Percentiles rank a stretch among this genome's conserved stretches.
Evolutionary conservation across 1,284 basidiomycete genomes (phyloP).

Genomic region (Moesziomyces sp.): DNA sequence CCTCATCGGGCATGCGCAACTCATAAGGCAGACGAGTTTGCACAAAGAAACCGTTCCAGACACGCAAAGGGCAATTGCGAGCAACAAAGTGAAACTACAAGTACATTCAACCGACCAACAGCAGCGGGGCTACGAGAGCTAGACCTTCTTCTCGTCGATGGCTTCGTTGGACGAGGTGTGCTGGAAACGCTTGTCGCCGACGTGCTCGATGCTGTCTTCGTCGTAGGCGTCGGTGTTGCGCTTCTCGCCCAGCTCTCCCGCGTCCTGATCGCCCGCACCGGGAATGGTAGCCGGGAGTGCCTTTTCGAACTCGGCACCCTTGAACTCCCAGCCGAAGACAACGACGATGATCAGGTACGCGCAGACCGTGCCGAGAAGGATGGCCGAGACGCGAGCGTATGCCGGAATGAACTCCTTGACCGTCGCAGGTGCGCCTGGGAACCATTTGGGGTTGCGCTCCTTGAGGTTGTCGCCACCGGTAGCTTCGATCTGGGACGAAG

Average conservation of each 20-base stretch:
- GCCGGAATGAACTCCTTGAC: slow-evolving; percentile 75
- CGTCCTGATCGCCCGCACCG: slow-evolving; percentile 34
- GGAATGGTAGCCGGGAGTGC: slow-evolving; percentile 28
- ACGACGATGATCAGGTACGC: slow-evolving; percentile 65
- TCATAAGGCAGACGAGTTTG: too few relatives aligned
- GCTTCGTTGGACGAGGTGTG: background rate
- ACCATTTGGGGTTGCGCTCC: slow-evolving; percentile 50
- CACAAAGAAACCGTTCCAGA: too few relatives aligned
- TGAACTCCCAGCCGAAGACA: slow-evolving; percentile 67
- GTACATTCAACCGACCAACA: too few relatives aligned
- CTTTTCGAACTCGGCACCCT: slow-evolving; percentile 81
- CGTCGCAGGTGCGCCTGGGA: slow-evolving; percentile 17
- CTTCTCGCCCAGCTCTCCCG: background rate
- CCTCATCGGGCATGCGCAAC: too few relatives aligned
- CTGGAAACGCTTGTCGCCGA: slow-evolving; percentile 17
- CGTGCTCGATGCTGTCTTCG: slow-evolving; percentile 44
- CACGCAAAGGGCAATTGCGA: background rate
- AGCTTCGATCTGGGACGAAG: slow-evolving; percentile 90
- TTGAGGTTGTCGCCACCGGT: slow-evolving; percentile 71
- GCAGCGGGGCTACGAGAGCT: background rate
- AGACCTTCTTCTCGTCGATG: slow-evolving; percentile 42
- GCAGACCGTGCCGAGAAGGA: slow-evolving; percentile 77
- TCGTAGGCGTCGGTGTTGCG: slow-evolving; percentile 12
- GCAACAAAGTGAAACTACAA: background rate
- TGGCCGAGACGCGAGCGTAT: slow-evolving; percentile 87